Conservation (phyloP, 805 yeast species). For the Candida jianshihensis region DNA sequence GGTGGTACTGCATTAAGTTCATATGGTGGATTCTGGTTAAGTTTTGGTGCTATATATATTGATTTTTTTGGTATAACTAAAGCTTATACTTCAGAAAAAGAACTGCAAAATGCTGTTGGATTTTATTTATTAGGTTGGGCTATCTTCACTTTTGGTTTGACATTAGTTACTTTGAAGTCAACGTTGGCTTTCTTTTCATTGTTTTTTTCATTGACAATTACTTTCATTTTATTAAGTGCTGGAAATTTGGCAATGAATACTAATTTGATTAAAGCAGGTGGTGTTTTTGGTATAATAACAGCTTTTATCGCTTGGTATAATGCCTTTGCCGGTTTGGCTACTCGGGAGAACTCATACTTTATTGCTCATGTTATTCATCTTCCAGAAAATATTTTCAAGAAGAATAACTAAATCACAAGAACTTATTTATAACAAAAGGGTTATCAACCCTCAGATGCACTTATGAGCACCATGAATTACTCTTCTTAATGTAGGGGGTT, state of each 20-base stretch:
- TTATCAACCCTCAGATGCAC: no score
- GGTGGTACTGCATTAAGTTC: constrained; percentile 42
- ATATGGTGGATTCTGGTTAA: constrained; percentile 57
- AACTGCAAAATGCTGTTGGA: constrained; percentile 41
- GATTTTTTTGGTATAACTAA: constrained; percentile 45
- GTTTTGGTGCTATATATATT: constrained; percentile 53
- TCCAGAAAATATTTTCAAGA: constrained; percentile 33
- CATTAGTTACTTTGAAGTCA: constrained; percentile 40
- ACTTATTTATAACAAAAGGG: no score
- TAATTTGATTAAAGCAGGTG: constrained; percentile 45
- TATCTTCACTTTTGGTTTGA: constrained; percentile 42
- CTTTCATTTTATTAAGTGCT: constrained; percentile 39
- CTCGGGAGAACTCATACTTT: constrained; percentile 54
- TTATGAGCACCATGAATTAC: no score
- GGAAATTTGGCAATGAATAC: constrained; percentile 37
- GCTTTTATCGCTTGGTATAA: constrained; percentile 63
- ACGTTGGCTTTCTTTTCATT: constrained; percentile 41
- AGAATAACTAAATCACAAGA: constrained; percentile 1
- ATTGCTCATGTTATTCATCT: constrained; percentile 27
- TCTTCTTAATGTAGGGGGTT: no score
- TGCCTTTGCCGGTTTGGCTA: constrained; percentile 66
- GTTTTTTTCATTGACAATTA: constrained; percentile 38
- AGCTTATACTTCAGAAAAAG: constrained; percentile 33
- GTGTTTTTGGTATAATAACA: constrained; percentile 55
- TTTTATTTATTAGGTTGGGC: constrained; percentile 49